Evolutionary conservation across 345 rosid genomes (phyloP).

Genomic region (Lepidium sativum): DNA sequence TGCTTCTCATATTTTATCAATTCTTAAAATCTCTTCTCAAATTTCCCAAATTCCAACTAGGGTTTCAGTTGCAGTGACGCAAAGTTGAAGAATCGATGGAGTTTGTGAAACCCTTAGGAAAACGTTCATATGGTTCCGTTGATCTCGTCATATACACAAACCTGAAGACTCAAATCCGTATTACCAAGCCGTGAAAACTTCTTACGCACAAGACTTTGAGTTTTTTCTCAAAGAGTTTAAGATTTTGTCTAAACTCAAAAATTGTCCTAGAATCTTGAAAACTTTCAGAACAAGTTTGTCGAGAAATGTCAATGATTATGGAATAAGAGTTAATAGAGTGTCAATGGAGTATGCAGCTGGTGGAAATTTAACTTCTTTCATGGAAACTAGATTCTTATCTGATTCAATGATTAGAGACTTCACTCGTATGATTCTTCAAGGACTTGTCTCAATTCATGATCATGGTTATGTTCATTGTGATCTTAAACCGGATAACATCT

Average conservation of each 20-base stretch:
- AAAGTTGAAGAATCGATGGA: constrained; percentile 2
- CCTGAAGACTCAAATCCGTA: not conserved
- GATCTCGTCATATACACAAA: not conserved
- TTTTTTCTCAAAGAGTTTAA: constrained; percentile 6
- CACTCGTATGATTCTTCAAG: constrained; percentile 21
- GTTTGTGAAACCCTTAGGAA: constrained; percentile 8
- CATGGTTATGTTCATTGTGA: constrained; percentile 22
- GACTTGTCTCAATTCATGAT: not conserved
- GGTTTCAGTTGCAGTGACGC: not conserved
- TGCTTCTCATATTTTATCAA: not conserved
- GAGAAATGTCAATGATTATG: not conserved
- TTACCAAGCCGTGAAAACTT: constrained; percentile 10
- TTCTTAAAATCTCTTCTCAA: not conserved
- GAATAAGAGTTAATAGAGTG: constrained; percentile 1
- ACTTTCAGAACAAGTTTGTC: not conserved
- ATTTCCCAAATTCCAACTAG: not conserved
- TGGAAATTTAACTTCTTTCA: constrained; percentile 6
- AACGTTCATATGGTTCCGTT: constrained; percentile 15
- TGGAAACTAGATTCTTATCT: not conserved
- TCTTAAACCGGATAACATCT: constrained; percentile 17
- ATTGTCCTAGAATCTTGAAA: not conserved
- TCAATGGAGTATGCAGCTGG: constrained; percentile 20
- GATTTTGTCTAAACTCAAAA: constrained; percentile 6
- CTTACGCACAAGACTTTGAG: not conserved
- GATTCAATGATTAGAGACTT: constrained; percentile 4